Evolutionary conservation across 805 yeast species (phyloP), one percentile per base, ranked within the genome.

Genomic region (Dipodascopsis uninucleata): DNA sequence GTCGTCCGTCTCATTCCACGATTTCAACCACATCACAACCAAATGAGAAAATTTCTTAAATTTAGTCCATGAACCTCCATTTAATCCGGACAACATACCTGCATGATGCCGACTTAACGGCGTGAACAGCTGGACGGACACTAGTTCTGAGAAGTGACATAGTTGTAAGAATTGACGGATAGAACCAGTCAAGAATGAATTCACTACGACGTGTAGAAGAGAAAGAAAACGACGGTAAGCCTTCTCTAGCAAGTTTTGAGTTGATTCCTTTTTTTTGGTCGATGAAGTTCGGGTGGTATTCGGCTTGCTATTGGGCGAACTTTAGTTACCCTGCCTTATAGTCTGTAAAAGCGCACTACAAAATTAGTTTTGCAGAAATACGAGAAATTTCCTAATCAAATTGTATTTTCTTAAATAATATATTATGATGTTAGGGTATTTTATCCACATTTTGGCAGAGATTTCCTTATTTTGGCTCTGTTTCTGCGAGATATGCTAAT

Each of bases 121-220:
- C 59, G 43, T 61, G 52, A 45, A 56, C 51, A 31, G 52, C 58
- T 45, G 59, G 55, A 39, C 55, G 55, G 38, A 37, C 55, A 39
- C 44, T 47, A 31, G 60, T 42, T 39, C 63, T 58, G 42, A 60
- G 45, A 36, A 61, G 56, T 43, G 60, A 58, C 63, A 60, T 60
- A 23, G 35, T 46, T 41, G 28, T 42, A 28, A 41, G 28, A 28
- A 39, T 29, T 33, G 35, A 32, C 34, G 43, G 17, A 18, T 39
- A 45, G 39, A 36, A 45, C 36, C 45, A 29, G 26, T 47, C 45
- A 45, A 20, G 59, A 45, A 6, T 38, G 39, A 31, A 36, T 32
- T 46, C 41, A 37, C 36, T 50, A 49, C 31, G 49, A 51, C 31
- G 48, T 31, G 38, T 39, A 36, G 26, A 46, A 28, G 22, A 31